Base-by-base conservation (phyloP, 495 filamentous ascomycete genomes). In the Hypoxylon lienhwacheense region DNA sequence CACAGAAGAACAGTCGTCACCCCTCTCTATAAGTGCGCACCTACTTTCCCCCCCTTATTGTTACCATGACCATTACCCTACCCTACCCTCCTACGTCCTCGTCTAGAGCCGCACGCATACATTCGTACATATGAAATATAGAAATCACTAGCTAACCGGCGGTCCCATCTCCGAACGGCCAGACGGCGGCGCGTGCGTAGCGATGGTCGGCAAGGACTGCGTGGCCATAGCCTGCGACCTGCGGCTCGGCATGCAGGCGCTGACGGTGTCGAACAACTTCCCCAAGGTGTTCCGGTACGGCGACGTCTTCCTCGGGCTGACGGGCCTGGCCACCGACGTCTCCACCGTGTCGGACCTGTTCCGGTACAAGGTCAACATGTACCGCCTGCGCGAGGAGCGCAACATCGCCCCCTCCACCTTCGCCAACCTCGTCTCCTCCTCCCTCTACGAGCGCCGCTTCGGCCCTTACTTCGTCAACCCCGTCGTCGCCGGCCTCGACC, bases 341-440 rank as follows among this genome's bases (percentile, higher is more conserved):
- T 82, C 83, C 25, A 97, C 95, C 53, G 93, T 98, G 56, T 87
- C 86, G 53, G 93, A 98, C 74, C 89, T 97, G 59, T 93, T 98
- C 81, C 90, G 93, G 65, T 97, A 93, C 81, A 98, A 98, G 79
- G 90, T 96, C 64, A 98, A 98, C 81, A 91, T 98, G 89, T 98
- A 98, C 83, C 90, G 93, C 29, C 84, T 98, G 62, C 89, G 93
- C 64, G 93, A 98, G 77, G 93, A 97, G 77, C 91, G 93, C 59
- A 79, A 88, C 73, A 97, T 97, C 77, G 85, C 88, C 31, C 93
- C 93, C 14, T 79, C 88, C 73, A 98, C 93, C 36, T 85, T 97
- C 75, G 92, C 93, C 67, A 96, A 97, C 77, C 84, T 98, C 43
- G 92, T 98, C 64, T 89, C 84, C 67, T 87, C 82, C 53, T 84